phyloP scores from a whole-genome alignment of 2,329 filamentous ascomycete genomes.

The Juglanconis oblonga region DNA sequence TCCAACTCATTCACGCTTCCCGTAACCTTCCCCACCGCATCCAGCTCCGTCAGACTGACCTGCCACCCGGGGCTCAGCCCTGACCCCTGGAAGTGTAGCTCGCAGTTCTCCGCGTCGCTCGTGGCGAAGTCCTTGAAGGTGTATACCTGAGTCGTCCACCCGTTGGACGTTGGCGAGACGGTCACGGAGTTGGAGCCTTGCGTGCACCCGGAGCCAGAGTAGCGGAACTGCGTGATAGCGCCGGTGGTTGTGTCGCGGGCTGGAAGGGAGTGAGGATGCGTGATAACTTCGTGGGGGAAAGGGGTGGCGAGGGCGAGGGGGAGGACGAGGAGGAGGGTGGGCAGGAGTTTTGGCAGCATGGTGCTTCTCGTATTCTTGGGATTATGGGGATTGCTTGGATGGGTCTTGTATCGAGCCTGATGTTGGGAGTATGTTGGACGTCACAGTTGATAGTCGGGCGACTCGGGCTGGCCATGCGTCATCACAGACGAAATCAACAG shows the following conservation, averaged over 20 bases:
- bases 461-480: too few relatives aligned
- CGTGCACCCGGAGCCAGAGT: conserved; percentile 36
- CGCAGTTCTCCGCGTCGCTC: conserved; percentile 33
- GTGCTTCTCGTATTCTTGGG: too few relatives aligned
- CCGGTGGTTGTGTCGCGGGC: conserved; percentile 24
- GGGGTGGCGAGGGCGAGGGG: conserved; percentile 20
- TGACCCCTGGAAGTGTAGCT: conserved; percentile 32
- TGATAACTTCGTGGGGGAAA: background rate
- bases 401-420: too few relatives aligned
- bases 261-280: conserved; percentile 20
- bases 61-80: conserved; percentile 36
- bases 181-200: conserved; percentile 31
- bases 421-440: too few relatives aligned
- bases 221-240: conserved; percentile 30
- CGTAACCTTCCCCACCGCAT: conserved; percentile 30
- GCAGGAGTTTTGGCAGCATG: conserved; percentile 16
- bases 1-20: conserved; percentile 29
- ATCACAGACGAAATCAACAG: too few relatives aligned
- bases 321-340: conserved; percentile 22
- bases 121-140: conserved; percentile 26
- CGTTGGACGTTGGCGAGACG: conserved; percentile 23
- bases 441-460: too few relatives aligned
- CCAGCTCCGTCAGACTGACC: conserved; percentile 32
- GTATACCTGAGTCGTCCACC: conserved; percentile 28
- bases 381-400: too few relatives aligned